These are phyloP conservation scores for Penicillium digitatum DNA, from an alignment of 2,329 filamentous ascomycete genomes.

Conservation along the genomic window DNA sequence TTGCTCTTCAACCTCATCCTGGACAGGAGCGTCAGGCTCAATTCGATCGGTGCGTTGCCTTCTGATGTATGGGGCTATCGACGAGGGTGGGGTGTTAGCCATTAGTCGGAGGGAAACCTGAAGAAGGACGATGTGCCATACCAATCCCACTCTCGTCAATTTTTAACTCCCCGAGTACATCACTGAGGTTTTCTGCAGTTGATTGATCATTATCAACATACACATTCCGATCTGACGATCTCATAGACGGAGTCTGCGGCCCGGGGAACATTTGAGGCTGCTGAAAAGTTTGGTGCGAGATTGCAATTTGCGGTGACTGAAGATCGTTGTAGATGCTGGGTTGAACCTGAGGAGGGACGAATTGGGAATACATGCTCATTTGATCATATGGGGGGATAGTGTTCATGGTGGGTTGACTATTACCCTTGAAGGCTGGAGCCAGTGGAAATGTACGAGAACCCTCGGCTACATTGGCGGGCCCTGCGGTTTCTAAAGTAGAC, in stretches of 20 bases:
- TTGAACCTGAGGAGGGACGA: slow-evolving; percentile 30
- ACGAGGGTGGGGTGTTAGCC: slow-evolving; percentile 3
- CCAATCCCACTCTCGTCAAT: slow-evolving; percentile 84
- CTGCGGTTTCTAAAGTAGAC: slow-evolving; percentile 21
- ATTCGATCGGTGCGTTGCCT: slow-evolving; percentile 51
- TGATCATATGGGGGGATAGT: slow-evolving; percentile 43
- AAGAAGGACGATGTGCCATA: slow-evolving; percentile 44
- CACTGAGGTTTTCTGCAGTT: slow-evolving; percentile 67
- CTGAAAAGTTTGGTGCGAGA: slow-evolving; percentile 29
- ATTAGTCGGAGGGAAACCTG: background rate
- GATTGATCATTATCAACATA: slow-evolving; percentile 62
- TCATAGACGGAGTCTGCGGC: slow-evolving; percentile 25
- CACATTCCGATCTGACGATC: slow-evolving; percentile 43
- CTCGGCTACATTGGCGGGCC: slow-evolving; percentile 42
- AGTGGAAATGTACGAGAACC: slow-evolving; percentile 52
- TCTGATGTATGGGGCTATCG: slow-evolving; percentile 75
- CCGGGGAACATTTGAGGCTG: slow-evolving; percentile 28
- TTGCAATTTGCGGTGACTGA: slow-evolving; percentile 30
- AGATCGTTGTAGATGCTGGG: slow-evolving; percentile 31
- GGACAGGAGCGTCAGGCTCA: slow-evolving; percentile 53
- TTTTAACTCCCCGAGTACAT: slow-evolving; percentile 79
- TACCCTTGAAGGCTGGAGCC: slow-evolving; percentile 43
- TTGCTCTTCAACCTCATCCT: slow-evolving; percentile 67
- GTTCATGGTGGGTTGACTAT: slow-evolving; percentile 51
- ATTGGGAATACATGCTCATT: slow-evolving; percentile 42